Base-by-base conservation (phyloP, 805 yeast genomes). In the Metschnikowia vanudenii region DNA sequence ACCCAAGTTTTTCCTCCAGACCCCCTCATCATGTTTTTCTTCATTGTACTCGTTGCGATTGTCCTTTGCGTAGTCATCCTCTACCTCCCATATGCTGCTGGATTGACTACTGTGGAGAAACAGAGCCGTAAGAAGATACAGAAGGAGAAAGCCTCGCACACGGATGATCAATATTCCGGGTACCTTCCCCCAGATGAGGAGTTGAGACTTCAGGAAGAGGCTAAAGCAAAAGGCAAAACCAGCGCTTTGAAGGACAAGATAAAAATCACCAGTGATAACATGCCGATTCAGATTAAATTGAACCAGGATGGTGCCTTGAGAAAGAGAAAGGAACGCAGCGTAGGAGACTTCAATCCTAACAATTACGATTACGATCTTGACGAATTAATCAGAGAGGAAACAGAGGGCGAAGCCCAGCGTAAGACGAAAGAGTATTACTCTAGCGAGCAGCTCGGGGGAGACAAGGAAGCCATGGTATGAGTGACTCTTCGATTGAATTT, bases 81-180 rank as follows among this genome's bases (percentile, higher is more conserved):
- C 11, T 55, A 68, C 10, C 69, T 81, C 30, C 86, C 86, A 5
- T 62, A 73, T 41, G 51, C 75, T 12, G 72, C 80, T 4, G 82
- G 82, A 3, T 59, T 80, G 40, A 78, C 81, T 3, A 62, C 67
- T 3, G 66, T 72, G 52, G 68, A 71, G 41, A 53, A 71, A 10
- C 62, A 65, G 14, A 58, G 56, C 41, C 53, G 43, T 26, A 45
- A 14, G 39, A 45, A 41, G 26, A 48, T 32, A 40, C 37, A 37
- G 38, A 19, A 39, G 28, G 36, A 47, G 35, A 36, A 31, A 26
- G 42, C 41, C 18, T 28, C 39, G 10, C 39, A 46, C 22, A 37
- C 41, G n/a, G 14, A 31, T 39, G 58, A 55, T 9, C 48, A 55
- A 34, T 45, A 39, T 33, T 45, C 58, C 22, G 75, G 73, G 1